These are phyloP conservation scores for Penicillium lividum DNA, from an alignment of 495 filamentous ascomycete genomes.

Conservation along the genomic window DNA sequence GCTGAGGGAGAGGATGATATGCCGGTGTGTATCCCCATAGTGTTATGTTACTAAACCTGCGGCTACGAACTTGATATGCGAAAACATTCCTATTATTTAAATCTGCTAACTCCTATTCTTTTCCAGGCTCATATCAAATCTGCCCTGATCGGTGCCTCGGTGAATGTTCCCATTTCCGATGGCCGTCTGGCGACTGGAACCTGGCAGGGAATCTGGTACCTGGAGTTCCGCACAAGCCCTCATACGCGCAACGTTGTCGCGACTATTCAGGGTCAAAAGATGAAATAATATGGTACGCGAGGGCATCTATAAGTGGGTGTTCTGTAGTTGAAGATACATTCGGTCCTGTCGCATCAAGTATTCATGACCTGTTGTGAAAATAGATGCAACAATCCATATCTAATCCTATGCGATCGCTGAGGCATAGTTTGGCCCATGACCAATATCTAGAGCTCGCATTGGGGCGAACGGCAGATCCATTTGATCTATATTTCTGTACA, in stretches of 20 bases:
- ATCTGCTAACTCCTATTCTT: not conserved
- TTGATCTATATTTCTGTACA: slow-evolving; percentile 39
- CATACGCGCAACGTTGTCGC: slow-evolving; percentile 83
- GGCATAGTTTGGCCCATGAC: not conserved
- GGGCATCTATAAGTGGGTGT: slow-evolving; percentile 23
- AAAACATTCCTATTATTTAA: no score
- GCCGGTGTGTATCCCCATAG: slow-evolving; percentile 67
- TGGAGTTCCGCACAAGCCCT: slow-evolving; percentile 80
- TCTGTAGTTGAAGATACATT: not conserved
- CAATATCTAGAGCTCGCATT: slow-evolving; percentile 1
- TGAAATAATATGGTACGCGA: slow-evolving; percentile 36
- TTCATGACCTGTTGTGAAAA: not conserved
- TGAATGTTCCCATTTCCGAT: slow-evolving; percentile 86
- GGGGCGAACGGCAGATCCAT: slow-evolving; percentile 29
- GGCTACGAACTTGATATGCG: not conserved
- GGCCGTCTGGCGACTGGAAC: slow-evolving; percentile 73
- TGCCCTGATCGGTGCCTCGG: slow-evolving; percentile 80
- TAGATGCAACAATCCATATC: not conserved
- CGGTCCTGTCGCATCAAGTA: not conserved
- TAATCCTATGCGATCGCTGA: not conserved
- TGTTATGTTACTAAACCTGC: no score
- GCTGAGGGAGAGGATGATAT: slow-evolving; percentile 93
- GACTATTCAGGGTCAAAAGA: slow-evolving; percentile 92
- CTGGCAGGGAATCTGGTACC: slow-evolving; percentile 87
- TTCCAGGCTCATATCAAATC: slow-evolving; percentile 85